These are phyloP conservation scores for Backusella westeae DNA, from an alignment of 192 early-diverging fungal species.

Conservation along the genomic window DNA sequence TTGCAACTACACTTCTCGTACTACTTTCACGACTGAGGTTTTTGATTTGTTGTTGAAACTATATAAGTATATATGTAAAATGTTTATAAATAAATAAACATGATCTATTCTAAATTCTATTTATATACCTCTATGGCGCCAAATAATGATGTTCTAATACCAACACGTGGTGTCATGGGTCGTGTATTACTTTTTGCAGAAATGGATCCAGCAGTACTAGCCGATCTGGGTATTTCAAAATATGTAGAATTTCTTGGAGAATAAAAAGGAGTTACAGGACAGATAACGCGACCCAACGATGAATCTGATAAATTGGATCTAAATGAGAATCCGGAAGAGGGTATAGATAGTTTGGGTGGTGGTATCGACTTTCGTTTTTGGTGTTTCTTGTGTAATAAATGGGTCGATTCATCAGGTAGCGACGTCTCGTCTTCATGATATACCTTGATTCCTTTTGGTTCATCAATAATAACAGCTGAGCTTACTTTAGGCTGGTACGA, in stretches of 20 bases:
- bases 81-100: background rate
- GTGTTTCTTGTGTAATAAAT: background rate
- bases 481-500: conserved; percentile 26
- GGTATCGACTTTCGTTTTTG: background rate
- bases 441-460: background rate
- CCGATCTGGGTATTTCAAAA: conserved; percentile 10
- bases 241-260: background rate
- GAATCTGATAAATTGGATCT: background rate
- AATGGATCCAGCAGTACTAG: conserved; percentile 9
- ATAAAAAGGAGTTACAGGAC: conserved; percentile 17
- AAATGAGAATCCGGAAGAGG: background rate
- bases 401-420: background rate
- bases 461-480: background rate
- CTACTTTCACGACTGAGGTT: conserved; percentile 11
- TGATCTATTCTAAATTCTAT: background rate
- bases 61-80: background rate
- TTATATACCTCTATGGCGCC: conserved; percentile 47
- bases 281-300: conserved; percentile 19
- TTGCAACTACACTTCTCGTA: background rate
- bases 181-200: conserved; percentile 10
- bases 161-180: conserved; percentile 28
- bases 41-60: conserved; percentile 28
- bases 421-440: background rate
- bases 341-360: conserved; percentile 5
- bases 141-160: conserved; percentile 47